These are phyloP conservation scores for Santalum album DNA, from an alignment of 164 flowering plant species.

Conservation along the genomic window DNA sequence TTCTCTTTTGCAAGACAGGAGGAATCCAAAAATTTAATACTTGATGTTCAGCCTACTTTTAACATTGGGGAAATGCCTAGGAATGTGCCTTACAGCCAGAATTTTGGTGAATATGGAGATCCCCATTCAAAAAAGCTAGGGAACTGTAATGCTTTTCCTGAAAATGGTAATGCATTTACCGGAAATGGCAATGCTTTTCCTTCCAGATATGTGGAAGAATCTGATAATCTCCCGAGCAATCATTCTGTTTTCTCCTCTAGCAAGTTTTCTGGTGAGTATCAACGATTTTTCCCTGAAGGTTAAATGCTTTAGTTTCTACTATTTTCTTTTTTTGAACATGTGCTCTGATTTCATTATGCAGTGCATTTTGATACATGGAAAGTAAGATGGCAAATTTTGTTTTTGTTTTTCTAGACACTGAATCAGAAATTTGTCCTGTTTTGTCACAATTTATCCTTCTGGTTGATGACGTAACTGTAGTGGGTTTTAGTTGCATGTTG, in stretches of 20 bases:
- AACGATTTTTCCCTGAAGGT: background rate
- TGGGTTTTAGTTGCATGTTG: too few relatives aligned
- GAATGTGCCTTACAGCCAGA: slow-evolving; percentile 17
- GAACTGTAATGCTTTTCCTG: too few relatives aligned
- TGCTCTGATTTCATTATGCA: too few relatives aligned
- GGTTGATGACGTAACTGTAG: background rate
- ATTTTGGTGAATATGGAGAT: slow-evolving; percentile 22
- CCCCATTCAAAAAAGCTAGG: slow-evolving; percentile 19
- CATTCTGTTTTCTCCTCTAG: slow-evolving; percentile 25
- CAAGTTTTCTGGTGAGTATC: slow-evolving; percentile 37
- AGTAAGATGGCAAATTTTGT: too few relatives aligned
- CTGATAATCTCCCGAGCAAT: slow-evolving; percentile 17
- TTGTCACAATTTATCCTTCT: background rate
- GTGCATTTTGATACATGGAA: too few relatives aligned
- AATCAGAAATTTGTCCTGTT: too few relatives aligned
- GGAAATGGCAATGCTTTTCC: slow-evolving; percentile 26
- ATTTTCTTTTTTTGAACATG: too few relatives aligned
- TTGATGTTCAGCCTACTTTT: slow-evolving; percentile 22
- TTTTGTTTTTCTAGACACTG: too few relatives aligned
- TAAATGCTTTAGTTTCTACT: too few relatives aligned
- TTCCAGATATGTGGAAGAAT: slow-evolving; percentile 17
- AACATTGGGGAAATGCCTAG: slow-evolving; percentile 11
- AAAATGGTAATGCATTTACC: too few relatives aligned
- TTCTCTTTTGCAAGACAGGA: slow-evolving; percentile 40
- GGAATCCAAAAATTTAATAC: slow-evolving; percentile 25